Conservation (phyloP, 176 grass and related monocot genomes). For the Cenchrus purpureus region DNA sequence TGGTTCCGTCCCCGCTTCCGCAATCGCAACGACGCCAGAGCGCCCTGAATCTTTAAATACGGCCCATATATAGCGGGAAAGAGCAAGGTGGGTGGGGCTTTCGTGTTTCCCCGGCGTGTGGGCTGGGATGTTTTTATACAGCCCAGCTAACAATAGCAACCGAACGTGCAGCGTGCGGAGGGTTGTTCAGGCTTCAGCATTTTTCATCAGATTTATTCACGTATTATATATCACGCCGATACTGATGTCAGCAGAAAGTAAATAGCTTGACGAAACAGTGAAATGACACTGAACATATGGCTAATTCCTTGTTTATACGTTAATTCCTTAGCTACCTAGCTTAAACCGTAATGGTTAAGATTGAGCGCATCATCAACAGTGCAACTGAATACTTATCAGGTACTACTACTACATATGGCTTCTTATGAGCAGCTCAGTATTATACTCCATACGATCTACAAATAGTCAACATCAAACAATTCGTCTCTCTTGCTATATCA, state of each 20-base stretch:
- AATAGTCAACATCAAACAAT: constrained; percentile 19
- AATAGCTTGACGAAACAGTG: background rate
- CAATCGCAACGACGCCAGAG: background rate
- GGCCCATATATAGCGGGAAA: background rate
- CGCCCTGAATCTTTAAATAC: background rate
- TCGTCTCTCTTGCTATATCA: background rate
- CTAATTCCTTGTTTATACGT: background rate
- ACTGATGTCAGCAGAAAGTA: no score
- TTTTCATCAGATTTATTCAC: background rate
- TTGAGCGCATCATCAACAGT: background rate
- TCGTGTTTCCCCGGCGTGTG: no score
- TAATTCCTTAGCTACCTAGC: background rate
- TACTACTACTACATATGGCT: background rate
- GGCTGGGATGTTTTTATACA: background rate
- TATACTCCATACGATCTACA: background rate
- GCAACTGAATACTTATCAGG: background rate
- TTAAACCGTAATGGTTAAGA: background rate
- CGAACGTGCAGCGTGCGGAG: no score
- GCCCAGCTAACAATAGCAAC: no score
- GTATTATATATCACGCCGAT: background rate
- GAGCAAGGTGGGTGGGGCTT: no score
- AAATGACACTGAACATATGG: background rate
- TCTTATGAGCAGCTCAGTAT: background rate
- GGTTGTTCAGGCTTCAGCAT: background rate
- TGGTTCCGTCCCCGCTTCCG: background rate